Conservation (phyloP, 2,329 filamentous ascomycete species). For the Scleromitrula shiraiana region DNA sequence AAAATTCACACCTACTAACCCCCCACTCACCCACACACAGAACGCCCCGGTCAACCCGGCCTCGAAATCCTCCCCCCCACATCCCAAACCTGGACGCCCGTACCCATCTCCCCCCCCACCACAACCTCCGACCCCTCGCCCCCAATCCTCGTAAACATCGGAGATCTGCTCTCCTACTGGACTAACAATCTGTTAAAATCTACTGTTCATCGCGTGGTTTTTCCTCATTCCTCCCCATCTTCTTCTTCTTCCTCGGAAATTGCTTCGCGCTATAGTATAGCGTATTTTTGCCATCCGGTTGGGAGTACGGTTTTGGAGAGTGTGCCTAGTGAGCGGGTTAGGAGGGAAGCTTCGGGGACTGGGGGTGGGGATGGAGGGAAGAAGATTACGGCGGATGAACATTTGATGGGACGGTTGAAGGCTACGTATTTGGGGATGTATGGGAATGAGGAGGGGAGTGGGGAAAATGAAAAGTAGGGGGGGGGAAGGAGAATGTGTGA, state of each 20-base stretch:
- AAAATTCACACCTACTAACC: background rate
- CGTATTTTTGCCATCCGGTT: slow-evolving; percentile 60
- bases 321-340: slow-evolving; percentile 55
- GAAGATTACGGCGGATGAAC: slow-evolving; percentile 55
- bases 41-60: slow-evolving; percentile 74
- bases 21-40: background rate
- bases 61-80: slow-evolving; percentile 63
- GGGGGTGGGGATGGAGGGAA: slow-evolving; percentile 34
- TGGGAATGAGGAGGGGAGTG: slow-evolving; percentile 28
- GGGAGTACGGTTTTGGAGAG: slow-evolving; percentile 43
- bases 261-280: slow-evolving; percentile 53
- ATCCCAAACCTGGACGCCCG: slow-evolving; percentile 48
- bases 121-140: slow-evolving; percentile 41
- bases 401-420: slow-evolving; percentile 52
- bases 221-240: slow-evolving; percentile 36
- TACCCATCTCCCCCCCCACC: slow-evolving; percentile 56
- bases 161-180: slow-evolving; percentile 73
- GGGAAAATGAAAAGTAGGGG: no score
- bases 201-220: slow-evolving; percentile 83
- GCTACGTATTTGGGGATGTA: slow-evolving; percentile 53
- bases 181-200: slow-evolving; percentile 80
- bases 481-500: no score
- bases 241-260: background rate
- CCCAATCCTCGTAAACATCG: slow-evolving; percentile 52
- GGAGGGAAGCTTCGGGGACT: slow-evolving; percentile 29